Evolutionary conservation across 257 asterid genomes (phyloP).

Genomic region (Forsythia viridissima): DNA sequence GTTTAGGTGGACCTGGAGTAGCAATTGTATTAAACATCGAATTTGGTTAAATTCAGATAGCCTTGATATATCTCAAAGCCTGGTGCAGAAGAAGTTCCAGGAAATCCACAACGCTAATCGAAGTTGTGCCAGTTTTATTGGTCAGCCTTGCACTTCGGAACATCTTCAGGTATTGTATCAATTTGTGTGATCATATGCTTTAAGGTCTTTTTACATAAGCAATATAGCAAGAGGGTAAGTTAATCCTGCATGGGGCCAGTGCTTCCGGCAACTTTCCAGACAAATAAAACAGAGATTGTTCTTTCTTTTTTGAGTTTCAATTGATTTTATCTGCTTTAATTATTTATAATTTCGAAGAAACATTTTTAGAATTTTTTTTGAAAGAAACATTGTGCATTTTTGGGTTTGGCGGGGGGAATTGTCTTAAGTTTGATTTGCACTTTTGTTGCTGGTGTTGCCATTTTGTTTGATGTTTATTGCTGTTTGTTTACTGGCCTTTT

Average conservation of each 20-base stretch:
- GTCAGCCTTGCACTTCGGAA: constrained; percentile 85
- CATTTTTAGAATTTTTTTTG: neutral
- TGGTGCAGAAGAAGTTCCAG: constrained; percentile 77
- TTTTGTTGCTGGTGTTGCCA: neutral
- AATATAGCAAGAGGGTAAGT: neutral
- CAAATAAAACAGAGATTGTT: neutral
- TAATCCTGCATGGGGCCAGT: neutral
- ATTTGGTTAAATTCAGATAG: constrained; percentile 51
- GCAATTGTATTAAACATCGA: constrained; percentile 22
- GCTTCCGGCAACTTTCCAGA: neutral
- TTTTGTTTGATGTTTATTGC: neutral
- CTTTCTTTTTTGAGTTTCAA: neutral
- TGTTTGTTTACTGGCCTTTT: neutral
- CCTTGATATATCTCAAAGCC: constrained; percentile 77
- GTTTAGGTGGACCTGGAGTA: constrained; percentile 25
- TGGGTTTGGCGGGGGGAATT: no score
- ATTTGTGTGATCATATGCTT: neutral
- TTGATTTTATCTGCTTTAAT: neutral
- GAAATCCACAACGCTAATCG: constrained; percentile 72
- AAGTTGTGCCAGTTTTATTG: constrained; percentile 57
- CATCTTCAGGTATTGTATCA: constrained; percentile 65
- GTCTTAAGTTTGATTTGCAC: neutral
- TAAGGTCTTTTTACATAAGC: neutral
- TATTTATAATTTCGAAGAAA: neutral
- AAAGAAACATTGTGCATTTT: neutral